Evolutionary conservation across 352 stramenopile species (phyloP), one percentile per base, ranked within the genome.

Genomic region (Phytophthora brassicae): DNA sequence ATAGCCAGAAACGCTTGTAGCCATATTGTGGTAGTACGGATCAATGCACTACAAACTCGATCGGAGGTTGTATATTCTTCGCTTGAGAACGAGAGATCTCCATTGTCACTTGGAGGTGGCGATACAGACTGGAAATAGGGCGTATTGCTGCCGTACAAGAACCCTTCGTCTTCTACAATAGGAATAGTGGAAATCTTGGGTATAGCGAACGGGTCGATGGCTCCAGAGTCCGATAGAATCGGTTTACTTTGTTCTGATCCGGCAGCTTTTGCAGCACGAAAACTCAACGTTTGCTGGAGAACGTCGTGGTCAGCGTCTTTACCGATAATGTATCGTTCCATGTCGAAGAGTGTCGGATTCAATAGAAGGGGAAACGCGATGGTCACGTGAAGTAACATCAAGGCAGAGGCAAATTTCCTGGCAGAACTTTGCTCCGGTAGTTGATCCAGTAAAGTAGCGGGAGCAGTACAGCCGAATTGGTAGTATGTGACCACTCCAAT

Each of bases 401-500:
- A 43, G 0, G 38, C 59, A 0, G 73, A 74, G 0, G 82, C 78
- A 0, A 74, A 8, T 24, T 76, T 75, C 46, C 77, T 68, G 42
- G 68, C 72, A 0, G 13, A 24, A 20, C 59, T 73, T 1, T 64
- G 66, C 11, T 57, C n/a, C 0, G 81, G 81, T 8, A 89, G 62
- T 60, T 86, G 63, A 14, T 86, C 78, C 13, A 91, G 56, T 6
- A 91, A 35, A 2, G 79, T 91, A 2, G 65, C 59, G n/a, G 76
- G 73, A 2, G 78, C 80, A 0, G 77, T 89, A 65, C 82, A 89
- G 4, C 80, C 82, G 36, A 83, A 89, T 36, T 89, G 80, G 42
- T 84, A 87, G 70, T 89, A 89, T 19, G 80, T 88, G 22, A 74
- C 53, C 42, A 87, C 74, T 2, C 82, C 80, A 46, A 89, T 81